Evolutionary conservation across 805 yeast genomes (phyloP).

Genomic region (Candida chilensis): DNA sequence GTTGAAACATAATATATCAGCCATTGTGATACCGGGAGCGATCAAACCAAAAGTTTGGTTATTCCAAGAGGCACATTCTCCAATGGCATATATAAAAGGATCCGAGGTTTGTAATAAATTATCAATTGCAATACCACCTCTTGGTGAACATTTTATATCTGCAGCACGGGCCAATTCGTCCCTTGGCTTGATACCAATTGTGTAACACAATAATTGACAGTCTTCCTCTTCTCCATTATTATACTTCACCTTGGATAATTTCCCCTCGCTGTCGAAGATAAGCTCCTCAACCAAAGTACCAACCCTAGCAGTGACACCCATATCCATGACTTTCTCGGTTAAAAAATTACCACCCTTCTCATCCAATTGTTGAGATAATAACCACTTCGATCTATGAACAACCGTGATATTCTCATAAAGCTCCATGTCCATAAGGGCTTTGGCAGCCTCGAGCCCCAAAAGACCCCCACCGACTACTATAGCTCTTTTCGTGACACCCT

Average conservation of each 20-base stretch:
- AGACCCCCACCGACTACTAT: constrained; percentile 23
- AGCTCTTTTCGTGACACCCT: constrained; percentile 9
- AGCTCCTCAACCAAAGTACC: constrained; percentile 41
- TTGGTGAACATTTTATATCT: constrained; percentile 10
- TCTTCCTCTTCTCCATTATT: constrained; percentile 15
- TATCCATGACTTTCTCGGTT: constrained; percentile 36
- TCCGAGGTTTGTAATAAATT: constrained; percentile 15
- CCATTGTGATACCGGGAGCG: constrained; percentile 29
- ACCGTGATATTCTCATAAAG: constrained; percentile 15
- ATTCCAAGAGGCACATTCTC: constrained; percentile 27
- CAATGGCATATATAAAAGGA: constrained; percentile 17
- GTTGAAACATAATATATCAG: constrained; percentile 21
- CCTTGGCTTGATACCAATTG: constrained; percentile 23
- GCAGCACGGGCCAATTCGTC: constrained; percentile 17
- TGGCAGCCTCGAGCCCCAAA: constrained; percentile 24
- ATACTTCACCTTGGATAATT: constrained; percentile 13
- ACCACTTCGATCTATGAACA: constrained; percentile 21
- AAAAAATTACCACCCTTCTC: constrained; percentile 19
- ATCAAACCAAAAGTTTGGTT: constrained; percentile 21
- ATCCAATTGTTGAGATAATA: constrained; percentile 23
- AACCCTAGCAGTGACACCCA: constrained; percentile 43
- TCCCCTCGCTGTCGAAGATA: constrained; percentile 15
- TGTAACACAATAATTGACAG: constrained; percentile 20
- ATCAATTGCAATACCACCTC: constrained; percentile 19
- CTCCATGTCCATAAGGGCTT: constrained; percentile 19